These are phyloP conservation scores for Ceriops zippeliana DNA, from an alignment of 345 rosid genomes.

Conservation along the genomic window DNA sequence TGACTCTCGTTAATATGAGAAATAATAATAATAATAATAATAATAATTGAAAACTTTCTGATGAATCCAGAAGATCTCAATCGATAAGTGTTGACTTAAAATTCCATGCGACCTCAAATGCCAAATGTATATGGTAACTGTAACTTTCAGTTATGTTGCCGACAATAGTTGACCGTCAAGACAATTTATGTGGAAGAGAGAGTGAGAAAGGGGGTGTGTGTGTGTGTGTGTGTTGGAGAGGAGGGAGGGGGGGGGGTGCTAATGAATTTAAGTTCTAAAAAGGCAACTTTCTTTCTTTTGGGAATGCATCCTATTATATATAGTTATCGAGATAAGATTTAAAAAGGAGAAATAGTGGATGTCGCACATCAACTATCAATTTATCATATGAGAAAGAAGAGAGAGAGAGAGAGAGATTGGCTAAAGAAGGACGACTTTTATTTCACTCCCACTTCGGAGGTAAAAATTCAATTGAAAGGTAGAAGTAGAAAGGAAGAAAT, in stretches of 20 bases:
- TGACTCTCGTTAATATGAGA: too few relatives aligned
- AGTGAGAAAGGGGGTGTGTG: too few relatives aligned
- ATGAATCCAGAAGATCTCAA: too few relatives aligned
- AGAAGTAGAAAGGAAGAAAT: conserved; percentile 26
- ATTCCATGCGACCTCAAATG: too few relatives aligned
- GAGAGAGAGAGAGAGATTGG: background rate
- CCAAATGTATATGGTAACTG: too few relatives aligned
- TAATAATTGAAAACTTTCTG: too few relatives aligned
- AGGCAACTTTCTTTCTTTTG: conserved; percentile 15
- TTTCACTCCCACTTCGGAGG: conserved; percentile 14
- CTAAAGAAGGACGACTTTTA: background rate
- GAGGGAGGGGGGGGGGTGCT: background rate
- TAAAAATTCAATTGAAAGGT: conserved; percentile 20
- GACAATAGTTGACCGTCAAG: too few relatives aligned
- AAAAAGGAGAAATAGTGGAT: conserved; percentile 15
- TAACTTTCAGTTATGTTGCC: too few relatives aligned
- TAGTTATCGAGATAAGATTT: conserved; percentile 12
- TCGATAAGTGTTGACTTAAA: too few relatives aligned
- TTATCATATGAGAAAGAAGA: conserved; percentile 1
- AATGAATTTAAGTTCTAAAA: conserved; percentile 14
- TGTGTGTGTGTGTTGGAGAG: too few relatives aligned
- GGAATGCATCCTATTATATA: background rate
- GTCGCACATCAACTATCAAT: background rate
- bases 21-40: too few relatives aligned
- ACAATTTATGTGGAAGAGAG: too few relatives aligned